Percentiles rank a stretch among this genome's conserved stretches.
phyloP scores from a whole-genome alignment of 768 basidiomycete species.

The Cytidiella melzeri region DNA sequence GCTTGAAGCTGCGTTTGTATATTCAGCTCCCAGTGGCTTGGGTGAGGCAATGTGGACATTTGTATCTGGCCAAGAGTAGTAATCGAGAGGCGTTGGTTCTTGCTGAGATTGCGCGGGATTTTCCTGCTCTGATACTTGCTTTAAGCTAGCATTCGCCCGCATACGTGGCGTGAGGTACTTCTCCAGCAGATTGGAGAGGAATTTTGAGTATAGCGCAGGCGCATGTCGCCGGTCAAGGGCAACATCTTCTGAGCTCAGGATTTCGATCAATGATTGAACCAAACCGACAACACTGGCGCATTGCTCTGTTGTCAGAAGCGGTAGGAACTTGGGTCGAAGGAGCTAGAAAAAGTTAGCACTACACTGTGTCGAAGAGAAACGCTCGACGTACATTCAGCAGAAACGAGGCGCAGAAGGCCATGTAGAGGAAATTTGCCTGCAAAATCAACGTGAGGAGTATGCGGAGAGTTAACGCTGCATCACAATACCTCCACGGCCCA shows the following conservation, averaged over 20 bases:
- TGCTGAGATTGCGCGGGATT: no score
- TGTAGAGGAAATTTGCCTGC: slow-evolving; percentile 9
- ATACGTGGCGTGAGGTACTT: slow-evolving; percentile 27
- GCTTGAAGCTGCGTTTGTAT: not conserved
- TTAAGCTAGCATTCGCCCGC: slow-evolving; percentile 15
- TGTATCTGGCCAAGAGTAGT: slow-evolving; percentile 41
- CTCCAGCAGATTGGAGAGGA: slow-evolving; percentile 42
- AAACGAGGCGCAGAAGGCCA: slow-evolving; percentile 9
- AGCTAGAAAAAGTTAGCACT: no score
- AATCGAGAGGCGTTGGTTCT: slow-evolving; percentile 25
- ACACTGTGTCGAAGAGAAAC: no score
- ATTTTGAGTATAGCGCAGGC: slow-evolving; percentile 52
- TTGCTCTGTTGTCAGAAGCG: slow-evolving; percentile 22
- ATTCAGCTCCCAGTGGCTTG: slow-evolving; percentile 5
- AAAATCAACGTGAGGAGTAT: not conserved
- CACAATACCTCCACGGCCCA: slow-evolving; percentile 12
- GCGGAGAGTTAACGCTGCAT: not conserved
- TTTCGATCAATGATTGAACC: slow-evolving; percentile 38
- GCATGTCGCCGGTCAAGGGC: slow-evolving; percentile 52
- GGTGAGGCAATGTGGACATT: slow-evolving; percentile 11
- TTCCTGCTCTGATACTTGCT: slow-evolving; percentile 19
- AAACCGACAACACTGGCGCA: slow-evolving; percentile 37
- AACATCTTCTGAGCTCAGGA: slow-evolving; percentile 43
- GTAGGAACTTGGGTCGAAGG: slow-evolving; percentile 20
- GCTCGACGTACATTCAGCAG: slow-evolving; percentile 6